These are phyloP conservation scores for Scenedesmus sp. DNA, from an alignment of 163 green algal species.

Conservation along the genomic window DNA sequence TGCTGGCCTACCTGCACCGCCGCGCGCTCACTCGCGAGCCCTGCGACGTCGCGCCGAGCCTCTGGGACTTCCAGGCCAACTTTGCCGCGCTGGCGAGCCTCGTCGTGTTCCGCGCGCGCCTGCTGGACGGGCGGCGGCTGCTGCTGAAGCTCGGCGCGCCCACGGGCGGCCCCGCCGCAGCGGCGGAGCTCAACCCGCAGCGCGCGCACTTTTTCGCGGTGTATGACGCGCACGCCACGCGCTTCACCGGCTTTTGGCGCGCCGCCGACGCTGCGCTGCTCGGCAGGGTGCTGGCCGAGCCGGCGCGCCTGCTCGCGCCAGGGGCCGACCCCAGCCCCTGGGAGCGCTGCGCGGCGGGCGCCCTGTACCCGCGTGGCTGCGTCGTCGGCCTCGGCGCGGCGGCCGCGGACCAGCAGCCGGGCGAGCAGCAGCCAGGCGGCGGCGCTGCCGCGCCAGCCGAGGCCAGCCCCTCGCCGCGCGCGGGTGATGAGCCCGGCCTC, in stretches of 20 bases:
- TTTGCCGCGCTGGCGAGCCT: conserved; percentile 24
- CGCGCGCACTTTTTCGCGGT: conserved; percentile 33
- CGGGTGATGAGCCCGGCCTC: no score
- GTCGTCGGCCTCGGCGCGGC: not conserved
- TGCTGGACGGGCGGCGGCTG: conserved; percentile 23
- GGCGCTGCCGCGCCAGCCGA: not conserved
- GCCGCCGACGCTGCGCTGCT: not conserved
- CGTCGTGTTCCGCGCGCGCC: conserved; percentile 9
- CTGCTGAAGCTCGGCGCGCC: conserved; percentile 36
- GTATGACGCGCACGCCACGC: conserved; percentile 16
- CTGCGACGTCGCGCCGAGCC: conserved; percentile 26
- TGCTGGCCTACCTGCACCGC: conserved; percentile 47
- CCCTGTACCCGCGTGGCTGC: conserved; percentile 30
- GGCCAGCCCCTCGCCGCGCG: no score
- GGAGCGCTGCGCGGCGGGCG: conserved; percentile 23
- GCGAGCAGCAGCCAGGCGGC: not conserved
- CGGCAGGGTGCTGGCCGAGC: not conserved
- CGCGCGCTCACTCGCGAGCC: not conserved
- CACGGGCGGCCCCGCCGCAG: conserved; percentile 2
- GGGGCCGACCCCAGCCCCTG: conserved; percentile 11
- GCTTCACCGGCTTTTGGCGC: conserved; percentile 20
- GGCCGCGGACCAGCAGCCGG: conserved; percentile 8
- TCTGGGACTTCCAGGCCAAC: conserved; percentile 34
- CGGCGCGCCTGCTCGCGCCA: conserved; percentile 18
- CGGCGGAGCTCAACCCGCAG: conserved; percentile 5